phyloP scores from a whole-genome alignment of 148 eudicot genomes.

The Rhododendron ovatum region DNA sequence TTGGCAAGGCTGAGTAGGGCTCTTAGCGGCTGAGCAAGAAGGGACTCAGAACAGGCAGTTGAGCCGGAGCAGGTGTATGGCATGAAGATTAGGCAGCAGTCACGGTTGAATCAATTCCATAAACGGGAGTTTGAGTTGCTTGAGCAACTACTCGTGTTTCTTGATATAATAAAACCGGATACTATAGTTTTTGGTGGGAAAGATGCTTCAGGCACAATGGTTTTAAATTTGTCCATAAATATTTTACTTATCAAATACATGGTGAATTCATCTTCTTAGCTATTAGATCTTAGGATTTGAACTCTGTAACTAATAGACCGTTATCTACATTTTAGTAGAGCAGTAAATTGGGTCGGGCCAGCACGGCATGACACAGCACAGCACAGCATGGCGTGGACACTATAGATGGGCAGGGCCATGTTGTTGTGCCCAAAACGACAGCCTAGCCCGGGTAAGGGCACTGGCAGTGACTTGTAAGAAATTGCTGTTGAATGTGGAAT shows the following conservation, averaged over 20 bases:
- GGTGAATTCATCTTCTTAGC: too few species aligned
- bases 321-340: neutral
- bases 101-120: neutral
- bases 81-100: neutral
- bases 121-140: neutral
- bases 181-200: neutral
- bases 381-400: neutral
- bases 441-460: neutral
- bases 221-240: neutral
- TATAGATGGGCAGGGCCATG: neutral
- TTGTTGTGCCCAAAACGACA: neutral
- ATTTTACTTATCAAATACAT: too few species aligned
- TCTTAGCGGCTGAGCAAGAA: neutral
- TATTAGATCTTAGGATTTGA: too few species aligned
- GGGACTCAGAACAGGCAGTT: neutral
- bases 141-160: neutral
- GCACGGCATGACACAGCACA: too few species aligned
- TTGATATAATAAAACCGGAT: neutral
- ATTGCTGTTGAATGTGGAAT: neutral
- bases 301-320: too few species aligned
- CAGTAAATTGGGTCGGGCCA: neutral
- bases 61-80: neutral
- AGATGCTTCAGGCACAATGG: neutral
- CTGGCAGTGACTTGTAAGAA: neutral
- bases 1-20: neutral